phyloP scores from a whole-genome alignment of 768 basidiomycete genomes.

The Suillus cothurnatus region DNA sequence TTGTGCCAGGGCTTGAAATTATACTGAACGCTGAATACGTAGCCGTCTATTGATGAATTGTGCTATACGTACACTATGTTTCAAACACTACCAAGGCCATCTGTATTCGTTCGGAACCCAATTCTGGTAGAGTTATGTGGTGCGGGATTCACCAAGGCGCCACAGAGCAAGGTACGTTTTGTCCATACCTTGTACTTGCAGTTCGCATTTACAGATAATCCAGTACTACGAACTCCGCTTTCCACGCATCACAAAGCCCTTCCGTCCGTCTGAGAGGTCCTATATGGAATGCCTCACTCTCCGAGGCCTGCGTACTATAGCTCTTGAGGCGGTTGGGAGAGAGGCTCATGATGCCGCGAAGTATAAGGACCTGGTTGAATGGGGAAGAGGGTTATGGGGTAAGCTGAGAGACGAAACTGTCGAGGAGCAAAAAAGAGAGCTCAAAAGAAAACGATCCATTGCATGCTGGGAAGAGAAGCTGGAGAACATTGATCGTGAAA shows the following conservation, averaged over 20 bases:
- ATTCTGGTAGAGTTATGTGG: constrained; percentile 75
- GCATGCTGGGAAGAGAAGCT: constrained; percentile 48
- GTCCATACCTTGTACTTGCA: neutral
- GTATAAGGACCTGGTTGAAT: constrained; percentile 54
- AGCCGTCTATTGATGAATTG: constrained; percentile 34
- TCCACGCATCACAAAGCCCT: constrained; percentile 74
- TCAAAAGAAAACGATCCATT: constrained; percentile 41
- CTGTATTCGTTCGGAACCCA: constrained; percentile 59
- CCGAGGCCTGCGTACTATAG: constrained; percentile 54
- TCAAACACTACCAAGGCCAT: constrained; percentile 51
- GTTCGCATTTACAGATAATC: constrained; percentile 3
- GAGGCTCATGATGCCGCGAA: constrained; percentile 39
- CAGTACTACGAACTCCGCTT: constrained; percentile 86
- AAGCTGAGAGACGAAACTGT: constrained; percentile 42
- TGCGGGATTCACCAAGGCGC: constrained; percentile 80
- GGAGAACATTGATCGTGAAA: constrained; percentile 26
- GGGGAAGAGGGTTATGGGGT: constrained; percentile 41
- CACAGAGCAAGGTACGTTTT: constrained; percentile 48
- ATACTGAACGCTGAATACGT: constrained; percentile 11
- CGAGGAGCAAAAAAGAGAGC: constrained; percentile 16
- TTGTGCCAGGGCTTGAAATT: neutral
- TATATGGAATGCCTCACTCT: constrained; percentile 61
- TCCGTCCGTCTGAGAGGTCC: constrained; percentile 59
- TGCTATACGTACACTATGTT: constrained; percentile 59
- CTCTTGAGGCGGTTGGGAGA: constrained; percentile 53